Evolutionary conservation across 2,329 filamentous ascomycete genomes (phyloP), one percentile per base, ranked within the genome.

Genomic region (Hypoxylon sp.): DNA sequence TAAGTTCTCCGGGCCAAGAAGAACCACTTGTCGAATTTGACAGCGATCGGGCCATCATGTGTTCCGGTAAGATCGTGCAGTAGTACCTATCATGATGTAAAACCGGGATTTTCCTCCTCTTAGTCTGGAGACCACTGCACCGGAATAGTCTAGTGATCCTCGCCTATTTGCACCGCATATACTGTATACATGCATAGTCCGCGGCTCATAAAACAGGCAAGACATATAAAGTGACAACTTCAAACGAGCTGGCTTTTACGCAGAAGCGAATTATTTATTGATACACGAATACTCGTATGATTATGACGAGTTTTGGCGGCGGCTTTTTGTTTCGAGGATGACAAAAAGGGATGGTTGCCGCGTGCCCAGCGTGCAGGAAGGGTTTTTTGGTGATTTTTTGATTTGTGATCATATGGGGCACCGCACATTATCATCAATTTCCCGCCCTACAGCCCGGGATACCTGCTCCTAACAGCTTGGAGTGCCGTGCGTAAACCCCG

Each of bases 351-450:
- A 51, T 55, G 67, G 52, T 19, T 51, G 39, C 39, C 39, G 39
- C 11, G 39, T 19, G 32, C 27, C 50, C 47, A 27, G 48, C 21
- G 52, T 55, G 29, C 47, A 27, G 39, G 39, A 44, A 21, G 39
- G 19, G 5, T 48, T 27, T 27, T 57, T 52, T 54, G 29, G 7
- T 44, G 65, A 68, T 59, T 71, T 69, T 71, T 71, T 71, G 69
- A 69, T 71, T 71, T 71, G 69, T 71, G 66, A 71, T 69, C 69
- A 71, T 63, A 54, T 65, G 59, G 59, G 51, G 51, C 61, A 31
- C 46, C 55, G 35, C 35, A 53, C 56, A 50, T 48, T 50, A 27
- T 19, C n/a, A n/a, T 39, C 47, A 39, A 11, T 51, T 42, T 47
- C 17, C 29, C 42, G 32, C 17, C 46, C 32, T 7, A 21, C 35